Evolutionary conservation across 164 flowering plant species (phyloP).

Genomic region (Aristolochia fimbriata): DNA sequence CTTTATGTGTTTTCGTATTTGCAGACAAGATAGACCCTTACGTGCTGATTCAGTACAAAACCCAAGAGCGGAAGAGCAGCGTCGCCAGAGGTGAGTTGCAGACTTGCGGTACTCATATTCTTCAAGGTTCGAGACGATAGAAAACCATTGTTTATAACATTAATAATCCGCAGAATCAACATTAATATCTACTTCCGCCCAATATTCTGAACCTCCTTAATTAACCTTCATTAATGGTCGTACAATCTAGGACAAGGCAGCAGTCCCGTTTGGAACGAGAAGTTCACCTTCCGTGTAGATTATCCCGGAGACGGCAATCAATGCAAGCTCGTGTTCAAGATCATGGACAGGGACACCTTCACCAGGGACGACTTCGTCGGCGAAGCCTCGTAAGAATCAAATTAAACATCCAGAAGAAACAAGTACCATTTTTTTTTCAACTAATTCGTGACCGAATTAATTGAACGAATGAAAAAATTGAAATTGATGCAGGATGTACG

Average conservation of each 20-base stretch:
- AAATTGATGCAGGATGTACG: slow-evolving; percentile 47
- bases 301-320: slow-evolving; percentile 40
- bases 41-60: slow-evolving; percentile 48
- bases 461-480: neutral
- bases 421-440: no score
- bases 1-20: neutral
- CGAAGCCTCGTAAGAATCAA: slow-evolving; percentile 32
- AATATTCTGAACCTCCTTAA: no score
- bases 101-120: no score
- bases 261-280: slow-evolving; percentile 52
- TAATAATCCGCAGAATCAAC: no score
- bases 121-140: no score
- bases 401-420: no score
- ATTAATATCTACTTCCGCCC: no score
- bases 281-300: slow-evolving; percentile 38
- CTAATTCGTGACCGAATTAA: no score
- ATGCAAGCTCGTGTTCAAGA: slow-evolving; percentile 45
- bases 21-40: slow-evolving; percentile 54
- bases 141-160: no score
- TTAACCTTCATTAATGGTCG: no score
- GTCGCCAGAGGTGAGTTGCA: slow-evolving; percentile 37
- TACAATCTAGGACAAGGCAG: slow-evolving; percentile 36
- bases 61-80: slow-evolving; percentile 48
- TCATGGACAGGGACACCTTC: slow-evolving; percentile 71
- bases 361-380: slow-evolving; percentile 55